A percentile compares a stretch with the other conserved stretches of the same genome.
Conservation (phyloP, 140 eudicot genomes). For the Stevia rebaudiana region DNA sequence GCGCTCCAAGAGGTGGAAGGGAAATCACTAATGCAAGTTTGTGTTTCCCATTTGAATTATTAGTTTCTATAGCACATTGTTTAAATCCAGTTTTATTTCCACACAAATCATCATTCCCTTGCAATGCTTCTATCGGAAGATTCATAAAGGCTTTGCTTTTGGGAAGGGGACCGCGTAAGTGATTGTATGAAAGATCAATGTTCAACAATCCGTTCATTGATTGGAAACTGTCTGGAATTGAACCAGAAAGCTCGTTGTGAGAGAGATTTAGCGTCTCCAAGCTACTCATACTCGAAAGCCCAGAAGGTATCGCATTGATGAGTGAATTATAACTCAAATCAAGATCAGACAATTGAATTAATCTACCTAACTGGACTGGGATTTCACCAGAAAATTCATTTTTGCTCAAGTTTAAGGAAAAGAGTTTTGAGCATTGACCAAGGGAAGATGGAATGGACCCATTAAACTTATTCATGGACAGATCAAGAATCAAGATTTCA, state of each 20-base stretch:
- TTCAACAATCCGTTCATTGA: constrained; percentile 10
- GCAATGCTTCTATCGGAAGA: constrained; percentile 24
- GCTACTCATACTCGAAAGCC: constrained; percentile 10
- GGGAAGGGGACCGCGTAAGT: constrained; percentile 40
- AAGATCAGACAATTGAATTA: constrained; percentile 8
- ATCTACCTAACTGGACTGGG: constrained; percentile 25
- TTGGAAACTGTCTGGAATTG: constrained; percentile 18
- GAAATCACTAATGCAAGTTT: constrained; percentile 2
- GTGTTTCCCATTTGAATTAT: not conserved
- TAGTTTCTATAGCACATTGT: constrained; percentile 14
- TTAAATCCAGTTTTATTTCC: constrained; percentile 31
- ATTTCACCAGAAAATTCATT: constrained; percentile 29
- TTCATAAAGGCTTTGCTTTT: constrained; percentile 21
- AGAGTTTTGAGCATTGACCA: constrained; percentile 23
- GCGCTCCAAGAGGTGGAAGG: constrained; percentile 26
- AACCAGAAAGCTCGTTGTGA: constrained; percentile 29
- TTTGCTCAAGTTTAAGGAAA: constrained; percentile 28
- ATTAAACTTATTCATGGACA: constrained; percentile 32
- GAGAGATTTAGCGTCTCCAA: constrained; percentile 19
- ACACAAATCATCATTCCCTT: constrained; percentile 37
- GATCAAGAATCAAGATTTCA: constrained; percentile 22
- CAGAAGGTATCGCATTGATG: constrained; percentile 27
- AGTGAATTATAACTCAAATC: constrained; percentile 26
- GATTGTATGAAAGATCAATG: constrained; percentile 38
- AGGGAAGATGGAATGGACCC: constrained; percentile 33